These are phyloP conservation scores for Sporothrix inflata DNA, from an alignment of 2,329 filamentous ascomycete genomes.

Conservation along the genomic window DNA sequence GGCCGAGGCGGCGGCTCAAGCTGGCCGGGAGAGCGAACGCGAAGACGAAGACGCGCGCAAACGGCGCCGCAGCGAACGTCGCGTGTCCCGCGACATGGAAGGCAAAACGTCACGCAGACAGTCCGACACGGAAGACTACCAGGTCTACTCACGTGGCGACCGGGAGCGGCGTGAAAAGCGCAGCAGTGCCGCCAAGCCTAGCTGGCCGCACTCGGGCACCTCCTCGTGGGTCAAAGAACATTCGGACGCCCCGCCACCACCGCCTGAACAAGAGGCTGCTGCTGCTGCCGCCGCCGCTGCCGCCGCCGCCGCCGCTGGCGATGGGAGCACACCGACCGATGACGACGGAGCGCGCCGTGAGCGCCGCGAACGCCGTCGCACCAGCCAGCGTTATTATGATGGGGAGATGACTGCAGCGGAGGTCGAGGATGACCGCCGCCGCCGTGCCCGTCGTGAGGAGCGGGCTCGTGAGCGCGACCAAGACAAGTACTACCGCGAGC, in stretches of 20 bases:
- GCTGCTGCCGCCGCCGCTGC: constrained; percentile 21
- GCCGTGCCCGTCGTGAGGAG: constrained; percentile 39
- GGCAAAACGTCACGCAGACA: constrained; percentile 48
- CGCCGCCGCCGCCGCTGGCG: constrained; percentile 37
- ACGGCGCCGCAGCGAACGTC: constrained; percentile 57
- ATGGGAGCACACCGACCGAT: constrained; percentile 42
- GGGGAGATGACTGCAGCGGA: constrained; percentile 41
- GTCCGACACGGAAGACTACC: constrained; percentile 49
- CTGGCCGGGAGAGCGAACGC: constrained; percentile 35
- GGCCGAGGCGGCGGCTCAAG: constrained; percentile 40
- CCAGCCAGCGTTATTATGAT: constrained; percentile 48
- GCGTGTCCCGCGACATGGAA: constrained; percentile 48
- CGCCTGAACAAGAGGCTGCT: constrained; percentile 42
- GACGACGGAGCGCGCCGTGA: constrained; percentile 55
- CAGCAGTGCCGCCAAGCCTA: constrained; percentile 38
- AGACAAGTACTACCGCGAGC: constrained; percentile 21
- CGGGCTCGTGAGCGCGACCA: constrained; percentile 34
- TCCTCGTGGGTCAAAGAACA: constrained; percentile 69
- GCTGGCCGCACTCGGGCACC: constrained; percentile 66
- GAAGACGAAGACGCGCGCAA: constrained; percentile 60
- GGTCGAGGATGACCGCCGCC: constrained; percentile 39
- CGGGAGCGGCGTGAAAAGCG: constrained; percentile 41
- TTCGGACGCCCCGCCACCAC: constrained; percentile 63
- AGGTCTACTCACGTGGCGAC: constrained; percentile 48
- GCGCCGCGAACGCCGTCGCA: constrained; percentile 54